A percentile compares a stretch with the other conserved stretches of the same genome.
phyloP scores from a whole-genome alignment of 1,284 basidiomycete species.

The Apiotrichum siamense region DNA sequence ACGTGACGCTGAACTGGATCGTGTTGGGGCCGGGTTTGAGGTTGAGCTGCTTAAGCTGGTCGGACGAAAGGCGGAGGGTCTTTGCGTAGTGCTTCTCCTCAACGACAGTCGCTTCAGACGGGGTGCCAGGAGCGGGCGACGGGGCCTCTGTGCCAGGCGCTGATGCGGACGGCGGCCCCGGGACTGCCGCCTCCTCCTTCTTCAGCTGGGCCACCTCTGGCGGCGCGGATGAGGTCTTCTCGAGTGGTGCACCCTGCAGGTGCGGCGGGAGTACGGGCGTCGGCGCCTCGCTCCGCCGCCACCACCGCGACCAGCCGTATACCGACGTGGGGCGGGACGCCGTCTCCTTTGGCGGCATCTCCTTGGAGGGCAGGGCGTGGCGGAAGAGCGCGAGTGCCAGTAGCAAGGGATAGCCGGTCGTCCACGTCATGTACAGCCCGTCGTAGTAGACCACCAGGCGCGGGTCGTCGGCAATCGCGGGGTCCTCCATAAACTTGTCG shows the following conservation, averaged over 20 bases:
- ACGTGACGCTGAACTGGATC: slow-evolving; percentile 82
- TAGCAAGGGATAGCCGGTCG: slow-evolving; percentile 50
- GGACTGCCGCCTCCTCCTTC: background rate
- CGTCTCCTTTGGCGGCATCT: background rate
- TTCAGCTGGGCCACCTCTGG: background rate
- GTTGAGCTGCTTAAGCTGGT: slow-evolving; percentile 81
- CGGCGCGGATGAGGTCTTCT: slow-evolving; percentile 7
- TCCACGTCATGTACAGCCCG: slow-evolving; percentile 51
- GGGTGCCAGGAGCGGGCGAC: background rate
- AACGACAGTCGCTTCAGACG: background rate
- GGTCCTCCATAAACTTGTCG: slow-evolving; percentile 51
- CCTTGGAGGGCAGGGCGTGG: slow-evolving; percentile 35
- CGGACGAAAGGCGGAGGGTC: slow-evolving; percentile 78
- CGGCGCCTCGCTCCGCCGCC: slow-evolving; percentile 27
- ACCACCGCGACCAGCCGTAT: slow-evolving; percentile 44
- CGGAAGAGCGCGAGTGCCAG: slow-evolving; percentile 51
- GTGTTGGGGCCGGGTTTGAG: slow-evolving; percentile 84
- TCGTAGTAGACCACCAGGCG: slow-evolving; percentile 51
- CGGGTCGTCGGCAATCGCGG: slow-evolving; percentile 50
- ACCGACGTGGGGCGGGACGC: slow-evolving; percentile 24
- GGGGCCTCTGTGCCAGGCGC: background rate
- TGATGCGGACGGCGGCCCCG: background rate
- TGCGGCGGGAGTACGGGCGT: background rate
- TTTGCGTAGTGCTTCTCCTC: slow-evolving; percentile 65
- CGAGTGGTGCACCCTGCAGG: background rate